Evolutionary conservation across 805 yeast genomes (phyloP), one percentile per base, ranked within the genome.

Genomic region (Pichia insulana): DNA sequence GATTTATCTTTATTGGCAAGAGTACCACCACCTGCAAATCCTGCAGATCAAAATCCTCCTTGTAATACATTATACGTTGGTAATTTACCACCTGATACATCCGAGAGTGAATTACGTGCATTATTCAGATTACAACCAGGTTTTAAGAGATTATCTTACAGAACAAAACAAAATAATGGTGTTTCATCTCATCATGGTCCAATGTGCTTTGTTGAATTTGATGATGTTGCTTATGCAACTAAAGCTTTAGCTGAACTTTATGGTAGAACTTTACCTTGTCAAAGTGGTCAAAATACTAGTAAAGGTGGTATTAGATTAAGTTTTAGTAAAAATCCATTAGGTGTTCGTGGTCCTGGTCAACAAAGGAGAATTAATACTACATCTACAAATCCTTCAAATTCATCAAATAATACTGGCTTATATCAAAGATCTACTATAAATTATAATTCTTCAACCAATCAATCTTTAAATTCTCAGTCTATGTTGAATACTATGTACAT

Each of bases 121-220:
- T 65, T 92, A 49, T 92, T 92, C 59, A 74, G 92, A 31, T 82
- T 85, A 7, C 96, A 90, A 56, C 78, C 81, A 46, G 98, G 98
- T 2, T 92, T 92, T 68, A 81, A 95, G 59, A 71, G 98, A 42
- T 71, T 92, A 40, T 84, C 95, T 16, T 92, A 92, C 69, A 74
- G 96, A 53, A 89, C 94, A 15, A 87, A 88, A 63, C 61, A 55
- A 41, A 49, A 51, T 31, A 51, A 57, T 13, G 53, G 54, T 12
- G 54, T 58, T 3, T 57, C 60, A 37, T 68, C 70, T 34, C 74
- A 76, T 50, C 94, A 83, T 65, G 97, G 98, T 4, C 98, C 98
- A 42, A 92, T 92, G 97, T 92, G 98, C 63, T 92, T 92, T 70
- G 98, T 92, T 42, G 98, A 92, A 68, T 92, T 92, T 67, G 98